Evolutionary conservation across 768 basidiomycete genomes (phyloP), one percentile per base, ranked within the genome.

Genomic region (Dacryopinax primogenitus): DNA sequence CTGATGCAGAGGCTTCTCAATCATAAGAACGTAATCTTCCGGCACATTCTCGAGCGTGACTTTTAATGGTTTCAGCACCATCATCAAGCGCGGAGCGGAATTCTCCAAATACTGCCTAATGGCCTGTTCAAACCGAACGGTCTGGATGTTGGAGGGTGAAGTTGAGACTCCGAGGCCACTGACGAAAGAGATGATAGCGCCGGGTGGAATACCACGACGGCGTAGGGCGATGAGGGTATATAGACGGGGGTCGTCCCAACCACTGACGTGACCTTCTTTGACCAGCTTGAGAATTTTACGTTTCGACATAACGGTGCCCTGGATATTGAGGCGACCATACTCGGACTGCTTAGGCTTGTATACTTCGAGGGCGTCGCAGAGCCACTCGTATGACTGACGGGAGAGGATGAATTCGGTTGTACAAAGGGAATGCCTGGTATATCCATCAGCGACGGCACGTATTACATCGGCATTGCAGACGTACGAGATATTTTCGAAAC

Each of bases 321-420:
- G 90, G 51, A 99, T 75, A 71, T 86, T 92, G 58, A 98, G 81
- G 64, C 96, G 84, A 23, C 96, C 96, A 71, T 91, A 98, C 74
- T 99, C 96, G 58, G 92, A 94, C 76, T 99, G 96, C 65, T 86
- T 86, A 23, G 96, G 94, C 74, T 93, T 96, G 81, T 98, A 99
- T 1, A 98, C 87, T 67, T 90, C 90, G n/a, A 98, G 80, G 1
- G 90, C 92, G 73, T 99, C 95, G 71, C 96, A 99, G 13, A 99
- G 83, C 96, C 96, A 99, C 72, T 99, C 96, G 74, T 99, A 98
- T 0, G 96, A 96, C 72, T 92, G 90, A 64, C 96, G 88, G 1
- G 96, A 93, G 23, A 86, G 85, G 70, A 98, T 86, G 74, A 99
- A 99, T 75, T 99, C 96, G 37, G 84, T 85, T 0, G 96, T 99